Base-by-base conservation (phyloP, 2,329 filamentous ascomycete species). In the Akanthomyces uredinophilus region DNA sequence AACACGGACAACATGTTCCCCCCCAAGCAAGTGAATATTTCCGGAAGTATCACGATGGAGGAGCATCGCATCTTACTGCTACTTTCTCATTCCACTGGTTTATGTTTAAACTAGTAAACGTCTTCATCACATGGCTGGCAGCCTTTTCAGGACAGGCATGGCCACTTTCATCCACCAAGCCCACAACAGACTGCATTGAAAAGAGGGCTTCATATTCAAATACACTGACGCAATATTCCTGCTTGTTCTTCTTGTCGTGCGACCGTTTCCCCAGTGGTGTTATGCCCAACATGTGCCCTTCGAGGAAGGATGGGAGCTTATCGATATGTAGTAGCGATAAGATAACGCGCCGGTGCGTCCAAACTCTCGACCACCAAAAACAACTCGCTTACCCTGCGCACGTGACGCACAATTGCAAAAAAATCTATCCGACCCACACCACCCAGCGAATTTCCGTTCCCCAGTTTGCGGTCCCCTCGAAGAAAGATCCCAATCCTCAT, bases 381-480 rank as follows among this genome's bases (percentile, higher is more conserved):
- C 29, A 27, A 32, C 44, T 67, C 63, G 60, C 65, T 65, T 70
- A 70, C 64, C 59, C 63, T 66, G 37, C 3, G 35, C 69, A 71
- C 69, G 69, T 70, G 70, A 71, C 63, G 65, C 69, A 69, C 70
- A 70, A 66, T 56, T 54, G 39, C 46, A 29, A 62, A 59, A 29
- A 62, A 62, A 62, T 29, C 49, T 32, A n/a, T 29, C 7, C 29
- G 58, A 51, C 62, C 62, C 62, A 64, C 62, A 58, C n/a, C 58
- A 57, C 29, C 29, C 39, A 47, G 49, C 43, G 47, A 57, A 62
- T 58, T 58, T 62, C 49, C 20, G 58, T 27, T 52, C 51, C 11
- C 37, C 60, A 32, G 20, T 14, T 14, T 29, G 13, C 27, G 8
- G 37, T n/a, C 20, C 46, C 29, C 6, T 18, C 52, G 44, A 52